Percentiles rank a stretch among this genome's conserved stretches.
Conservation (phyloP, 108 stramenopile species). For the Skeletonema grethae region DNA sequence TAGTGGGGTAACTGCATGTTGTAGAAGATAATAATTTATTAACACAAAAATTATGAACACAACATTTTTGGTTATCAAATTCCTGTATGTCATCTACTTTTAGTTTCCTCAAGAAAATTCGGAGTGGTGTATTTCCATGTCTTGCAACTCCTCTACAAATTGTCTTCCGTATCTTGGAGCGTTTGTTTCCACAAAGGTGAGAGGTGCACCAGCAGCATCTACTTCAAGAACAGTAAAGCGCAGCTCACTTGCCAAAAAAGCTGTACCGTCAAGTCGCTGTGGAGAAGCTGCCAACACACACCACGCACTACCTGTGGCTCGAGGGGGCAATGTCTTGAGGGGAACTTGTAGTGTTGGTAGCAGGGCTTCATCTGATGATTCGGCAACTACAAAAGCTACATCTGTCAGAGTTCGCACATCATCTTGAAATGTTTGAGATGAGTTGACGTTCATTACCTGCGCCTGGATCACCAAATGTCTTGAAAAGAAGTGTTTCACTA, state of each 20-base stretch:
- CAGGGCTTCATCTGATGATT: constrained; percentile 91
- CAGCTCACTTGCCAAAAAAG: constrained; percentile 84
- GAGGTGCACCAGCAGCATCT: constrained; percentile 62
- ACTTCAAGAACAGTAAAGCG: constrained; percentile 77
- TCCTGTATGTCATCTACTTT: background rate
- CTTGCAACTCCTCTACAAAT: constrained; percentile 86
- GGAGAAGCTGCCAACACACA: constrained; percentile 78
- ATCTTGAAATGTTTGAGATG: constrained; percentile 23
- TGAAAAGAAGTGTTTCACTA: constrained; percentile 85
- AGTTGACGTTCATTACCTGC: constrained; percentile 63
- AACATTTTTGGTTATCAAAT: background rate
- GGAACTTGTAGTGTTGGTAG: constrained; percentile 69
- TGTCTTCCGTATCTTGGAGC: constrained; percentile 52
- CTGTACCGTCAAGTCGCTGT: constrained; percentile 76
- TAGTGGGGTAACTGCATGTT: background rate
- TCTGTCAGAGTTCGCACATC: constrained; percentile 68
- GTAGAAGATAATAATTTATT: background rate
- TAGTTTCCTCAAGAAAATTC: constrained; percentile 52
- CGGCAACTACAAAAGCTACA: constrained; percentile 86
- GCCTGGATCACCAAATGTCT: constrained; percentile 86
- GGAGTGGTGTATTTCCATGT: constrained; percentile 75
- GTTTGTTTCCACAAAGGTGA: constrained; percentile 47
- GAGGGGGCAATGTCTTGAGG: constrained; percentile 66
- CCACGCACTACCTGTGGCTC: constrained; percentile 77
- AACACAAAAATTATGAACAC: background rate